Evolutionary conservation across 371 early-diverging fungal species (phyloP).

Genomic region (Lichtheimia ramosa): DNA sequence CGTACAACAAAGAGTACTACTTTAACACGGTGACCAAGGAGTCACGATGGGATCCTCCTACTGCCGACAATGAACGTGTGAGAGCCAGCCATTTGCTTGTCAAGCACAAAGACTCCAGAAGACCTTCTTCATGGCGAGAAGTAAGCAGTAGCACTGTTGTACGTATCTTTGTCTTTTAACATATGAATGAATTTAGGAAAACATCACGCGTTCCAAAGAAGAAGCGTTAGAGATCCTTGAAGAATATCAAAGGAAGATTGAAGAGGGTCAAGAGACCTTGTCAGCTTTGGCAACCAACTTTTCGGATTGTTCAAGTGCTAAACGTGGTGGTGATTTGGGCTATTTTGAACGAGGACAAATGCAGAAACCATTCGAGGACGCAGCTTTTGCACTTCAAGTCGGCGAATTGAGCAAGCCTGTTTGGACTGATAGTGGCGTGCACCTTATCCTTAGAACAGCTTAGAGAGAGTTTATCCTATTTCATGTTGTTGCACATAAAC

Average conservation of each 20-base stretch:
- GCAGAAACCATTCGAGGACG: conserved; percentile 89
- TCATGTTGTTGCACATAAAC: too few relatives aligned
- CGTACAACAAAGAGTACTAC: conserved; percentile 79
- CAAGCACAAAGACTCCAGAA: conserved; percentile 84
- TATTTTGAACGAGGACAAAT: conserved; percentile 82
- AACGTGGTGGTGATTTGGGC: conserved; percentile 88
- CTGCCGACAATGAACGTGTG: conserved; percentile 53
- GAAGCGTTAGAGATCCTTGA: conserved; percentile 78
- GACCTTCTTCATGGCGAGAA: conserved; percentile 91
- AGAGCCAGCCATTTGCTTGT: conserved; percentile 90
- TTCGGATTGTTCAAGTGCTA: conserved; percentile 91
- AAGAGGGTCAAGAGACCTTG: conserved; percentile 57
- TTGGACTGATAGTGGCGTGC: conserved; percentile 92
- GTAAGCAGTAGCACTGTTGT: conserved; percentile 46
- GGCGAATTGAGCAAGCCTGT: conserved; percentile 85
- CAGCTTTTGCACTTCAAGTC: conserved; percentile 83
- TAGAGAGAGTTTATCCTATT: conserved; percentile 26
- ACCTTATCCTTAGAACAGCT: conserved; percentile 87
- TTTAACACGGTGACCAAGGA: conserved; percentile 83
- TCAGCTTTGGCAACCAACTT: conserved; percentile 72
- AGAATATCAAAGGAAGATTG: conserved; percentile 59
- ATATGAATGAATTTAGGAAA: conserved; percentile 41
- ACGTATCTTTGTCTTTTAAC: not conserved
- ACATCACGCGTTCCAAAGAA: conserved; percentile 83
- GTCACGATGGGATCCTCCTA: conserved; percentile 83